phyloP scores from a whole-genome alignment of 345 rosid species.

The Psidium friedrichsthalianum region DNA sequence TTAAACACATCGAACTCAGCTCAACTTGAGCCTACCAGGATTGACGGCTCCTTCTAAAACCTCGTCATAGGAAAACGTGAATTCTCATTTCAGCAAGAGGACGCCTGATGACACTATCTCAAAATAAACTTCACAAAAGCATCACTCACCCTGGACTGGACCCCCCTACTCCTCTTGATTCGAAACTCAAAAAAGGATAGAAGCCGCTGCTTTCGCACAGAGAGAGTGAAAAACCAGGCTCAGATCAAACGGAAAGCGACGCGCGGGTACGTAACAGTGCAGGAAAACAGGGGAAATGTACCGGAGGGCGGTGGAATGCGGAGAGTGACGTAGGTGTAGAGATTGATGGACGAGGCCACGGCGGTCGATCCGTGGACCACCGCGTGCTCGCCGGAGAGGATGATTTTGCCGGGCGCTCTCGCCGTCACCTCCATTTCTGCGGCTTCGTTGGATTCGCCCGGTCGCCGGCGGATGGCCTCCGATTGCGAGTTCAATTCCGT shows the following conservation, averaged over 20 bases:
- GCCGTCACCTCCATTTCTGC: slow-evolving; percentile 64
- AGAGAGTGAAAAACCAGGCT: not conserved
- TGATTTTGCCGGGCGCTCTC: slow-evolving; percentile 92
- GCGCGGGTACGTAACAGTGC: not conserved
- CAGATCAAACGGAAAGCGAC: not conserved
- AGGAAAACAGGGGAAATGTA: not conserved
- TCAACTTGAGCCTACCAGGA: not conserved
- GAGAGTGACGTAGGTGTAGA: slow-evolving; percentile 53
- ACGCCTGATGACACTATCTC: not conserved
- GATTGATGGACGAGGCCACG: slow-evolving; percentile 85
- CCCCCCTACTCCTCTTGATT: not conserved
- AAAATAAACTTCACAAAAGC: not conserved
- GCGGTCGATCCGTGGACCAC: slow-evolving; percentile 96
- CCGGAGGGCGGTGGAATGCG: slow-evolving; percentile 46
- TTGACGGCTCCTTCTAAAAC: not conserved
- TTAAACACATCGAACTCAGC: not conserved
- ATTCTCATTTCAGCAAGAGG: not conserved
- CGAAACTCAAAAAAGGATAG: not conserved
- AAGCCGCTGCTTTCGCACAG: not conserved
- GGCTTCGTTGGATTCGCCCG: not conserved
- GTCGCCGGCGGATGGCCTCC: not conserved
- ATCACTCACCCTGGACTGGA: not conserved
- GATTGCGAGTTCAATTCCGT: not conserved
- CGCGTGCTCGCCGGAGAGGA: slow-evolving; percentile 90
- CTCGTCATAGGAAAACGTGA: not conserved